Conservation (phyloP, 2,329 filamentous ascomycete species). For the Ascochyta viciae-villosae region DNA sequence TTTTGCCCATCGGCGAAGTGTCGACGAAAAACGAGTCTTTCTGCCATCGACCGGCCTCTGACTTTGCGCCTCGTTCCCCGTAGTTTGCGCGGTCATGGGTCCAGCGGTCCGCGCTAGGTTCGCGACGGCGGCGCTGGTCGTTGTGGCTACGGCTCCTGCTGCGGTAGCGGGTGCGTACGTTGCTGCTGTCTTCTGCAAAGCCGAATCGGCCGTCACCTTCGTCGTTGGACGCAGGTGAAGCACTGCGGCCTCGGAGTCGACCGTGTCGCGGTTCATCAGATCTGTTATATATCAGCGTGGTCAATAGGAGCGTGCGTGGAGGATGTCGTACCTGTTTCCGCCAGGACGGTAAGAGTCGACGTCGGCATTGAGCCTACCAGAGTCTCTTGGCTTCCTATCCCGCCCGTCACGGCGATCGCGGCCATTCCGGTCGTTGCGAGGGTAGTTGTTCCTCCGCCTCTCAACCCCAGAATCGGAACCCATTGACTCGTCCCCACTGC, state of each 20-base stretch:
- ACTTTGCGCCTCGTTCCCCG: slow-evolving; percentile 19
- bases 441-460: slow-evolving; percentile 28
- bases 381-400: slow-evolving; percentile 19
- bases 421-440: slow-evolving; percentile 9
- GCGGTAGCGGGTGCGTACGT: slow-evolving; percentile 52
- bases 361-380: slow-evolving; percentile 24
- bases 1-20: slow-evolving; percentile 49
- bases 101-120: slow-evolving; percentile 39
- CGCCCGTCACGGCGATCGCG: slow-evolving; percentile 28
- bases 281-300: slow-evolving; percentile 19
- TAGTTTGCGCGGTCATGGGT: slow-evolving; percentile 41
- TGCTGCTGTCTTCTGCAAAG: slow-evolving; percentile 56
- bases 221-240: slow-evolving; percentile 59
- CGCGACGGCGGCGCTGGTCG: slow-evolving; percentile 28
- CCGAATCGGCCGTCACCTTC: slow-evolving; percentile 58
- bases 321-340: slow-evolving; percentile 28
- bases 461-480: slow-evolving; percentile 70
- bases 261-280: slow-evolving; percentile 49
- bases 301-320: neutral
- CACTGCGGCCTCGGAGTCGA: slow-evolving; percentile 65
- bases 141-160: slow-evolving; percentile 52
- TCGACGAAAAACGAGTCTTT: slow-evolving; percentile 37
- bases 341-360: slow-evolving; percentile 44
- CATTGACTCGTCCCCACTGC: slow-evolving; percentile 74
- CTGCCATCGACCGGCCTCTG: slow-evolving; percentile 32